Evolutionary conservation across 192 early-diverging fungal species (phyloP).

Genomic region (Coemansia sp.): DNA sequence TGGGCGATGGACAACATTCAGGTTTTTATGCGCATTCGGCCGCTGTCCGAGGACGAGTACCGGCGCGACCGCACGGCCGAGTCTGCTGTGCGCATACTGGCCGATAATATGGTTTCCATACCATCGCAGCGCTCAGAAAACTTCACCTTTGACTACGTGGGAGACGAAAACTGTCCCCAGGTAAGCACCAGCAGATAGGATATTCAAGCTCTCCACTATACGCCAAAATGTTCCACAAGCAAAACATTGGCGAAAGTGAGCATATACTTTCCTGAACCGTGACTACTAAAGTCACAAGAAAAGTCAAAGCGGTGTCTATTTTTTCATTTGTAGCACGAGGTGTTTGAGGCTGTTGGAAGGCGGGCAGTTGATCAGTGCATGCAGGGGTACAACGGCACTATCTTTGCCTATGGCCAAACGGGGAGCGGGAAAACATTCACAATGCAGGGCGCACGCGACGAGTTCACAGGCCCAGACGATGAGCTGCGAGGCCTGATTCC

Average conservation of each 20-base stretch:
- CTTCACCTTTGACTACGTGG: constrained; percentile 68
- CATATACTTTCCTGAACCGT: background rate
- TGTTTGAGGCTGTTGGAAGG: constrained; percentile 58
- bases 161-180: constrained; percentile 57
- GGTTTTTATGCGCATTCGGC: constrained; percentile 61
- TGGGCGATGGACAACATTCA: constrained; percentile 55
- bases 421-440: constrained; percentile 76
- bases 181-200: background rate
- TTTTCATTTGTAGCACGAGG: constrained; percentile 16
- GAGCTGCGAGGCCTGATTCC: constrained; percentile 66
- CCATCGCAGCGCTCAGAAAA: constrained; percentile 59
- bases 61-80: constrained; percentile 40
- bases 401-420: constrained; percentile 75
- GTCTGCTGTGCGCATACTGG: constrained; percentile 48
- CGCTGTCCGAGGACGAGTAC: constrained; percentile 52
- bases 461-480: constrained; percentile 68
- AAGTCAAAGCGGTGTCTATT: background rate
- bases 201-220: too few species aligned
- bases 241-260: too few species aligned
- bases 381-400: constrained; percentile 72
- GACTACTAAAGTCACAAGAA: background rate
- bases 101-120: constrained; percentile 51
- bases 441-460: constrained; percentile 79
- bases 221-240: background rate
- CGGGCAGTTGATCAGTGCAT: constrained; percentile 67